Base-by-base conservation (phyloP, 2,329 filamentous ascomycete species). In the Endocalyx cinctus region DNA sequence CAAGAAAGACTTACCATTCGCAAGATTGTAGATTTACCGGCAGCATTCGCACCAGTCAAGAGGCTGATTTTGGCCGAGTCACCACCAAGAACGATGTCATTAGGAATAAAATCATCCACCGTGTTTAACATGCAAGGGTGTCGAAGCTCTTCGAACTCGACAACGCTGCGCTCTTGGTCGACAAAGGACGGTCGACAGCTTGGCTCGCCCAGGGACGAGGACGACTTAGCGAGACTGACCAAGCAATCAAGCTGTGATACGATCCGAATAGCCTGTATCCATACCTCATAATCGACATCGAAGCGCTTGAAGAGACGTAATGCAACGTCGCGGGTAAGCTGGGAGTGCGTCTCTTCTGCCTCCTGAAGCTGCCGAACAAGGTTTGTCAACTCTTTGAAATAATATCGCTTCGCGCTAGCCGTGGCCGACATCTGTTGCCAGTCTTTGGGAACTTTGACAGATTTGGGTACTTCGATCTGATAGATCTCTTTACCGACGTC, bases 401-500 rank as follows among this genome's bases (percentile, higher is more conserved):
- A 98, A 67, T 90, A 98, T 1, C 92, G 83, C 62, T 94, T 96
- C 52, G 94, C 85, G 36, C 82, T 79, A 42, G 84, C 78, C 0
- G 92, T 97, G 1, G 89, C 84, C 5, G 92, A 97, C 88, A 97
- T 96, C 55, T 97, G 90, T 43, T 88, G 82, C 89, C 92, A 98
- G 49, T 69, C 77, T 45, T 84, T 84, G 0, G 92, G 92, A 3
- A 98, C 79, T 59, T 94, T 95, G 52, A 86, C 68, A 1, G 67
- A 66, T 59, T 92, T 94, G 0, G 92, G 90, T 0, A 87, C 83
- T 57, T 98, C 92, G 10, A 98, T 72, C 61, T 98, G 90, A 62
- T 94, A 97, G 33, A 98, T 87, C 54, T 98, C 92, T 58, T 98
- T 98, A 41, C 92, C 92, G 6, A 94, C 84, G 54, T 97, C 87